Evolutionary conservation across 2,329 filamentous ascomycete genomes (phyloP), one percentile per base, ranked within the genome.

Genomic region (Ascochyta viciae-villosae): DNA sequence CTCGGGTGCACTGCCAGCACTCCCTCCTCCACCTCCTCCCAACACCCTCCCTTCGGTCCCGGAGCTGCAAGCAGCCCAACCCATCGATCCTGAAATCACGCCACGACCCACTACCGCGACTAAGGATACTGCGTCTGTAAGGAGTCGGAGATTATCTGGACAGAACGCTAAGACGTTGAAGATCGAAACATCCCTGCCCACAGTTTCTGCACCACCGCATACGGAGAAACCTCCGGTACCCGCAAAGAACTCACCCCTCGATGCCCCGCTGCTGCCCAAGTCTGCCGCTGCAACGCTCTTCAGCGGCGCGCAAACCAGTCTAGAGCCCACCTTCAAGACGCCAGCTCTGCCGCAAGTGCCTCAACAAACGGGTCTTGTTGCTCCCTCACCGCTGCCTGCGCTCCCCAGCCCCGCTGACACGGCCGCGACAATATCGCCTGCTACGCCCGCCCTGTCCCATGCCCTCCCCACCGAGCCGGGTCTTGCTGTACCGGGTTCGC

Each of bases 91-190:
- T 47, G 68, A 72, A 50, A 62, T 52, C 23, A 70, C 71, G 29
- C 67, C 74, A 50, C 67, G 64, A 47, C 66, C 72, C 16, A 52
- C 55, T 24, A 63, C 56, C 31, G 59, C 61, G 22, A 59, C 58
- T 15, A 74, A 72, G 49, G 70, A 74, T 9, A 59, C 64, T 8
- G 58, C 70, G 35, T 72, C 87, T 37, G 90, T 96, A 47, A 85
- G 91, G 49, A 91, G 84, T 65, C 85, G 93, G 57, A 85, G 93
- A 59, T 78, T 96, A 29, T 96, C 93, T 3, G 90, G 89, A 7
- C 88, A 91, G 65, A 91, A 91, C 66, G 80, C 85, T 13, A 93
- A 90, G 72, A 90, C 93, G 68, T 80, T 98, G 46, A 96, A 92
- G 77, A 97, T 98, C 52, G 91, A 97, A 74, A 97, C 92, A 10